These are phyloP conservation scores for Babjeviella inositovora DNA, from an alignment of 805 yeast genomes.

Conservation along the genomic window DNA sequence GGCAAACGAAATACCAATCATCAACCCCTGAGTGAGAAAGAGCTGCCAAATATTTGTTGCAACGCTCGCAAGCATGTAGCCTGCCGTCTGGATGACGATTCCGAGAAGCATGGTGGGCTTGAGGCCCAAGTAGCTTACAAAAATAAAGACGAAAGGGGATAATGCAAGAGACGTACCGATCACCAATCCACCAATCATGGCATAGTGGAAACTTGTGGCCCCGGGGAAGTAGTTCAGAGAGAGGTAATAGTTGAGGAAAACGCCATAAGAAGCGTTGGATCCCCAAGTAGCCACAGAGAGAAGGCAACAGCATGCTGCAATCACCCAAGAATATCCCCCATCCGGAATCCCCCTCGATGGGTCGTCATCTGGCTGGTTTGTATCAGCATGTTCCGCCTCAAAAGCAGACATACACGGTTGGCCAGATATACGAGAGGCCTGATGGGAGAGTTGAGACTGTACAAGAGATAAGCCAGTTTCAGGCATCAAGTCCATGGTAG, in stretches of 20 bases:
- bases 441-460: too few species aligned
- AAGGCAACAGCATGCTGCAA: conserved; percentile 29
- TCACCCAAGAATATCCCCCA: conserved; percentile 58
- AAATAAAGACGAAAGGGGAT: conserved; percentile 37
- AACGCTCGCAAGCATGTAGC: conserved; percentile 26
- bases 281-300: conserved; percentile 46
- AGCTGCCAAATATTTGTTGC: conserved; percentile 22
- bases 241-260: conserved; percentile 31
- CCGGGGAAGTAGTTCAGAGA: conserved; percentile 23
- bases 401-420: too few species aligned
- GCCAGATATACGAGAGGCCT: too few species aligned
- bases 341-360: too few species aligned
- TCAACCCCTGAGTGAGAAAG: conserved; percentile 29
- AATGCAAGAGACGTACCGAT: conserved; percentile 39
- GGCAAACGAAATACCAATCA: conserved; percentile 25
- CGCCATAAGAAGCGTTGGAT: conserved; percentile 34
- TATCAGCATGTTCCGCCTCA: too few species aligned
- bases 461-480: too few species aligned
- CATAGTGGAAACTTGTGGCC: conserved; percentile 33
- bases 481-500: too few species aligned
- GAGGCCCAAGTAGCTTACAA: conserved; percentile 32
- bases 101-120: conserved; percentile 26
- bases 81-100: conserved; percentile 17
- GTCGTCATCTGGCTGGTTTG: too few species aligned
- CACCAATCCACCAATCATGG: conserved; percentile 37